Conservation (phyloP, 805 yeast genomes). For the Ogataea saltuana region DNA sequence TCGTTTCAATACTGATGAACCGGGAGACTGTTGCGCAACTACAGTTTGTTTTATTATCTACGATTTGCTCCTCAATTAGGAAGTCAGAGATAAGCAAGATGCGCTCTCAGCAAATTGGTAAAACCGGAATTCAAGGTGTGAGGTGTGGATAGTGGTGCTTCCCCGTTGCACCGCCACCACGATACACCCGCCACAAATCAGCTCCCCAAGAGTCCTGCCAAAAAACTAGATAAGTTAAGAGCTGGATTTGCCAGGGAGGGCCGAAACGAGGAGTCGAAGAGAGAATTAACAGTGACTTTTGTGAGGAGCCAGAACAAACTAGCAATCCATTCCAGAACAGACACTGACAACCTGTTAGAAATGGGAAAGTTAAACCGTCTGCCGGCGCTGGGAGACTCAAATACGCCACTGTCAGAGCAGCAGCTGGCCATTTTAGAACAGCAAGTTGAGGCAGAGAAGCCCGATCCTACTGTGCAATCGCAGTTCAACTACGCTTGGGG, state of each 20-base stretch:
- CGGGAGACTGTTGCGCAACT: no score
- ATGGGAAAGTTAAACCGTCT: conserved; percentile 32
- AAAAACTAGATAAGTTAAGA: no score
- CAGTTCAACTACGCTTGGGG: conserved; percentile 98
- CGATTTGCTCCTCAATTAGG: conserved; percentile 4
- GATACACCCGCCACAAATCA: no score
- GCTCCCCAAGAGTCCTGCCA: no score
- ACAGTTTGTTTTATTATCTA: not conserved
- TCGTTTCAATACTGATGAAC: no score
- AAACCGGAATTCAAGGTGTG: conserved; percentile 1
- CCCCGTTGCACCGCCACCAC: conserved; percentile 2
- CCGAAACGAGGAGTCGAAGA: no score
- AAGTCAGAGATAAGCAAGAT: conserved; percentile 7
- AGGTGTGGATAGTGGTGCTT: not conserved
- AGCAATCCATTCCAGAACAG: no score
- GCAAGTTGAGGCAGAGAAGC: conserved; percentile 80
- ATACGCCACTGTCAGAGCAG: conserved; percentile 62
- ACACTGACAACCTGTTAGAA: not conserved
- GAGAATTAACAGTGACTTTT: no score
- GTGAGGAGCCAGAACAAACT: no score
- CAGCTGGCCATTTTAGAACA: conserved; percentile 74
- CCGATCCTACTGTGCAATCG: conserved; percentile 77
- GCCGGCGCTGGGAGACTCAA: conserved; percentile 32
- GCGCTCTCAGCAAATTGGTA: no score
- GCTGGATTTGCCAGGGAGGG: no score